Evolutionary conservation across 2,329 filamentous ascomycete genomes (phyloP).

Genomic region (Chrysoporthe austroafricana): DNA sequence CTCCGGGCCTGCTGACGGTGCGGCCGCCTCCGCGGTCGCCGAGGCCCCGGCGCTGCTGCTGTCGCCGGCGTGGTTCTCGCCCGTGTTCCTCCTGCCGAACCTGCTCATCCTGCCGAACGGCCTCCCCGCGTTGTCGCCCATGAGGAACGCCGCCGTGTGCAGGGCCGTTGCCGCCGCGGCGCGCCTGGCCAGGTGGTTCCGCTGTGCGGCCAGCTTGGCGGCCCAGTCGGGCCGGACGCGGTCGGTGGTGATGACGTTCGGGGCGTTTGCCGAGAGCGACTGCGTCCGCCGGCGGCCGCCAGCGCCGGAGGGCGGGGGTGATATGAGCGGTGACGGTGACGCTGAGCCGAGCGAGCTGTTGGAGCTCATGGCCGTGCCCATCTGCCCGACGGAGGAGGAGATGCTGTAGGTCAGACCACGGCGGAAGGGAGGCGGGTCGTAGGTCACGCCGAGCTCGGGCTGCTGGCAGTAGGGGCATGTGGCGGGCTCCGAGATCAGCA

Average conservation of each 20-base stretch:
- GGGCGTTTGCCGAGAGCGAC: constrained; percentile 78
- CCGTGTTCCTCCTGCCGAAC: constrained; percentile 60
- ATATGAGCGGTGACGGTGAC: constrained; percentile 42
- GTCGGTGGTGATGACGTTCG: constrained; percentile 90
- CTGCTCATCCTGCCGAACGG: constrained; percentile 55
- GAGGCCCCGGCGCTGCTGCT: constrained; percentile 35
- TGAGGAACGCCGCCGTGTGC: constrained; percentile 92
- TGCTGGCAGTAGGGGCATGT: constrained; percentile 95
- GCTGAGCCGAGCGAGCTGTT: constrained; percentile 69
- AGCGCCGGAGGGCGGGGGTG: constrained; percentile 41
- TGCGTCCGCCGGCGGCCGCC: constrained; percentile 52
- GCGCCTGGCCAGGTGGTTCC: constrained; percentile 81
- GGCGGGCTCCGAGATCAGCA: constrained; percentile 87
- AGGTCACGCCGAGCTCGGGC: constrained; percentile 95
- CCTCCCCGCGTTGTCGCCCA: constrained; percentile 65
- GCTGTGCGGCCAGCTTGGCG: constrained; percentile 81
- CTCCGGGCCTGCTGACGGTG: constrained; percentile 38
- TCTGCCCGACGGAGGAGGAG: constrained; percentile 50
- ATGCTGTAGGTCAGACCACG: constrained; percentile 75
- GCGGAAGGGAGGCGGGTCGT: constrained; percentile 85
- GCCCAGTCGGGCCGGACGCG: constrained; percentile 93
- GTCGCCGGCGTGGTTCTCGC: constrained; percentile 40
- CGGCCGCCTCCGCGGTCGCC: constrained; percentile 32
- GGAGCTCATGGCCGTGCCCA: constrained; percentile 80
- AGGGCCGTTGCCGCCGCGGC: constrained; percentile 92